Conservation (phyloP, 257 asterid species). For the Verbena officinalis region DNA sequence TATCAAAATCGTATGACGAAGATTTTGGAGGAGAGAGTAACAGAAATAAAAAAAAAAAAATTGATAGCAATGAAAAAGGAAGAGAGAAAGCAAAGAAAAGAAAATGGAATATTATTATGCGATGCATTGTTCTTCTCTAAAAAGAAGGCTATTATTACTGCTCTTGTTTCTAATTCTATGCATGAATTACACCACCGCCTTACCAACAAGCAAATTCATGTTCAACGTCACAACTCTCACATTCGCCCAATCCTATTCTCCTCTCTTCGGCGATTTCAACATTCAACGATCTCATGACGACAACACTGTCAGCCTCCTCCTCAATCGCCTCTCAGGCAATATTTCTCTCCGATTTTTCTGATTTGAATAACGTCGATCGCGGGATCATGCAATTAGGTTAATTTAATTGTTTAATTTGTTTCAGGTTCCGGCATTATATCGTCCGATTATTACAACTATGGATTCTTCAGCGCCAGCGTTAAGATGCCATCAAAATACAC, state of each 20-base stretch:
- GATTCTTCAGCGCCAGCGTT: conserved; percentile 74
- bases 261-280: conserved; percentile 85
- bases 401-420: neutral
- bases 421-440: conserved; percentile 84
- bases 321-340: conserved; percentile 73
- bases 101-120: conserved; percentile 30
- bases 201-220: conserved; percentile 25
- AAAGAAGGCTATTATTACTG: conserved; percentile 22
- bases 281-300: conserved; percentile 61
- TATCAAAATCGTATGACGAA: no score
- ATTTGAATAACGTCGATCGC: no score
- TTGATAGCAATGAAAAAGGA: neutral
- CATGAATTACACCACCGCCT: conserved; percentile 29
- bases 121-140: conserved; percentile 23
- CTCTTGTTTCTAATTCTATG: conserved; percentile 24
- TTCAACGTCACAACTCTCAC: conserved; percentile 62
- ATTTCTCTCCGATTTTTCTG: no score
- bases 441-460: conserved; percentile 68
- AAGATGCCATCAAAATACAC: conserved; percentile 70
- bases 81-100: neutral
- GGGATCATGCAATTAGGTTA: neutral
- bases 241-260: conserved; percentile 55
- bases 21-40: no score
- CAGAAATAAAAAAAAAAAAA: no score
- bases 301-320: conserved; percentile 65